Evolutionary conservation across 208 protist species (phyloP).

Genomic region (Leishmania mexicana): DNA sequence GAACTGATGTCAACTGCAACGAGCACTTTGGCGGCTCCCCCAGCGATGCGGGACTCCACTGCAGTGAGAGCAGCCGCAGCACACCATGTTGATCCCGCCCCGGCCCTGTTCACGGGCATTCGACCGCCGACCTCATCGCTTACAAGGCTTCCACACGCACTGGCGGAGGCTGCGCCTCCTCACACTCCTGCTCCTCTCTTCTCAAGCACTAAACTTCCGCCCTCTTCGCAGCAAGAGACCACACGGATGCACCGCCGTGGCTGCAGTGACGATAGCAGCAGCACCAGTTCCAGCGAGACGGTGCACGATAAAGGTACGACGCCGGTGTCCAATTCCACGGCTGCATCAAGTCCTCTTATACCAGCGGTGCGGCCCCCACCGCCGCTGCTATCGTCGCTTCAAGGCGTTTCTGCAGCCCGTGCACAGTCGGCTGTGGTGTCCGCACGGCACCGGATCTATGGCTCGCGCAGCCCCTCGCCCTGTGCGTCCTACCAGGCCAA

Average conservation of each 20-base stretch:
- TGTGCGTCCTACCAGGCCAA: conserved; percentile 1
- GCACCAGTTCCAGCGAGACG: neutral
- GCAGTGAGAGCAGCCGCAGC: neutral
- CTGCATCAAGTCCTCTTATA: neutral
- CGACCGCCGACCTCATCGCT: neutral
- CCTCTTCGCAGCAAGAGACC: neutral
- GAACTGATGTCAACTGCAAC: neutral
- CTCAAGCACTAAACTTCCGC: neutral
- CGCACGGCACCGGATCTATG: neutral
- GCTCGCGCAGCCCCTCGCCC: conserved; percentile 3
- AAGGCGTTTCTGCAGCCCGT: neutral
- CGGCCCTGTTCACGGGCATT: neutral
- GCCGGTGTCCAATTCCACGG: neutral
- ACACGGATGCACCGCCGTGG: neutral
- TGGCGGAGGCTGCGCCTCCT: neutral
- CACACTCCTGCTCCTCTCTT: neutral
- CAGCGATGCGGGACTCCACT: neutral
- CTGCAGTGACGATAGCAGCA: neutral
- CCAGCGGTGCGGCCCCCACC: neutral
- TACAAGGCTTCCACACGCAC: neutral
- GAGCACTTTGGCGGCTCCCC: neutral
- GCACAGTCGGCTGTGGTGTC: neutral
- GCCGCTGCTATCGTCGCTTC: neutral
- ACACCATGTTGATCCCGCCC: neutral
- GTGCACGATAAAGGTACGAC: neutral